phyloP scores from a whole-genome alignment of 1,139 yeast species.

The Arxiozyma heterogenica region DNA sequence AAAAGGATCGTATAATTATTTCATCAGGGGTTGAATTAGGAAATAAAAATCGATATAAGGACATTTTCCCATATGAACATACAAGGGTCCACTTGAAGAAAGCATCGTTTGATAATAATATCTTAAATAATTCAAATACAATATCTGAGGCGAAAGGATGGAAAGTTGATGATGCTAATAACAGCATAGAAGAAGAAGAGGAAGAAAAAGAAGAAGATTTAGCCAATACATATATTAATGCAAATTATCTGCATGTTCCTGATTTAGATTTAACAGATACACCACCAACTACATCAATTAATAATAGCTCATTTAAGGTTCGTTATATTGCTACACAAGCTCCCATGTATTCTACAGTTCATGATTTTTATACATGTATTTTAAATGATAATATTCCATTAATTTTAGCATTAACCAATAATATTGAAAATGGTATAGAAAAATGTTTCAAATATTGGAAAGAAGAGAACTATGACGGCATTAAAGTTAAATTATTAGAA shows the following conservation, averaged over 20 bases:
- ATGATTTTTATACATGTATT: constrained; percentile 68
- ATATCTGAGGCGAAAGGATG: constrained; percentile 1
- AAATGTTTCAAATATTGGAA: constrained; percentile 53
- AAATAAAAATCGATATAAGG: constrained; percentile 66
- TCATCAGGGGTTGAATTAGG: constrained; percentile 74
- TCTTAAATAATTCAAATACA: neutral
- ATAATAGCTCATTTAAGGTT: constrained; percentile 11
- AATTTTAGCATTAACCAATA: constrained; percentile 59
- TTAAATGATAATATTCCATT: constrained; percentile 52
- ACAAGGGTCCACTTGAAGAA: constrained; percentile 47
- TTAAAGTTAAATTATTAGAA: constrained; percentile 20
- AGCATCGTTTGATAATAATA: constrained; percentile 6
- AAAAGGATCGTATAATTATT: constrained; percentile 33
- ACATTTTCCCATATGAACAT: constrained; percentile 72
- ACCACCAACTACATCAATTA: constrained; percentile 8
- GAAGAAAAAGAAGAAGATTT: constrained; percentile 14
- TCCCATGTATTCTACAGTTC: constrained; percentile 60
- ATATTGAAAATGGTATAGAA: constrained; percentile 44
- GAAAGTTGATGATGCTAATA: neutral
- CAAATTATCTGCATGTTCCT: constrained; percentile 39
- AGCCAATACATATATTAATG: constrained; percentile 47
- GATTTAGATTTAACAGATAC: constrained; percentile 7
- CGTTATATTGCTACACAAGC: constrained; percentile 80
- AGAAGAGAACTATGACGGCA: constrained; percentile 26
- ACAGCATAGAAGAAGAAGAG: neutral